phyloP scores from a whole-genome alignment of 176 grass and related monocot species.

The Cenchrus fungigraminus region DNA sequence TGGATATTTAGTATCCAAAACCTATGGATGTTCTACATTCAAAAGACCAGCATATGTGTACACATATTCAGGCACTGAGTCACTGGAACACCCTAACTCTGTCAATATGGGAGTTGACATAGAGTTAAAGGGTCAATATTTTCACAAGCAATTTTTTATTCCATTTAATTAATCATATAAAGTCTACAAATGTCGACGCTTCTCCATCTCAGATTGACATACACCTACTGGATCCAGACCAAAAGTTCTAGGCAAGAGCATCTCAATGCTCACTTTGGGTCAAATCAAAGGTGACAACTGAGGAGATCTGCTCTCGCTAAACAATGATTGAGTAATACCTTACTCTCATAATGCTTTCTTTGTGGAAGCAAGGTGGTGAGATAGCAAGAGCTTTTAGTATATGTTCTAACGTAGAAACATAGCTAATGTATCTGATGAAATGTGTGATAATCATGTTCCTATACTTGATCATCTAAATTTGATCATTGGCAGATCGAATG shows the following conservation, averaged over 20 bases:
- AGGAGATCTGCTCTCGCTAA: background rate
- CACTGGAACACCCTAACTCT: background rate
- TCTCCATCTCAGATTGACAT: background rate
- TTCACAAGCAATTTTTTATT: background rate
- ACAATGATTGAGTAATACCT: background rate
- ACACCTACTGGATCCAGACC: background rate
- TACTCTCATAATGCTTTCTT: background rate
- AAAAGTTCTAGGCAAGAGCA: constrained; percentile 1
- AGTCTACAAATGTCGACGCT: background rate
- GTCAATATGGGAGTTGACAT: background rate
- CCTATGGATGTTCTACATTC: background rate
- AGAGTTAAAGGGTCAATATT: background rate
- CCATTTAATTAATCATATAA: background rate
- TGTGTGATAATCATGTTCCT: background rate
- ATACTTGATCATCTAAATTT: background rate
- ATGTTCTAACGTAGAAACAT: background rate
- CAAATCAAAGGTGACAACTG: background rate
- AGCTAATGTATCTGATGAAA: background rate
- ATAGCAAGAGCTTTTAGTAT: background rate
- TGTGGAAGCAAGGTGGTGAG: background rate
- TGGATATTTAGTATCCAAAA: background rate
- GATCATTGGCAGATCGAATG: background rate
- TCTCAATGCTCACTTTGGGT: background rate
- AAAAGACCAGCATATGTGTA: background rate
- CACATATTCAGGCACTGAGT: background rate